phyloP scores from a whole-genome alignment of 352 stramenopile species.

The Globisporangium sylvaticum region DNA sequence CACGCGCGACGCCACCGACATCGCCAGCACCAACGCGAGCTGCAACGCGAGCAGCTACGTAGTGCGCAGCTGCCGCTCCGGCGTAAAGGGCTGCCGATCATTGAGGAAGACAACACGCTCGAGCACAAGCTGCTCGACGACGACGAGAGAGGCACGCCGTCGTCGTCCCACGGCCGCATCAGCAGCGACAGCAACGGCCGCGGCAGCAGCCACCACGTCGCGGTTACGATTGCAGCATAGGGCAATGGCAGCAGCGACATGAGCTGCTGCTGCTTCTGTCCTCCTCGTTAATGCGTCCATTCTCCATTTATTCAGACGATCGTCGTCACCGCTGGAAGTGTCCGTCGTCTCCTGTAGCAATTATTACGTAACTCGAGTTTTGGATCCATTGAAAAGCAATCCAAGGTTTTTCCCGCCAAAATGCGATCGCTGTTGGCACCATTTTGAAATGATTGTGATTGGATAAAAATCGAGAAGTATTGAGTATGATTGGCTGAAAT shows the following conservation, averaged over 20 bases:
- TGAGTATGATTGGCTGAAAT: background rate
- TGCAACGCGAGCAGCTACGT: background rate
- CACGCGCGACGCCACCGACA: constrained; percentile 3
- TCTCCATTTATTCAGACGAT: background rate
- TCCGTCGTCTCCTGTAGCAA: background rate
- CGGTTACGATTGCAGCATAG: constrained; percentile 8
- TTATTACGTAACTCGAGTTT: background rate
- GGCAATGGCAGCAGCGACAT: background rate
- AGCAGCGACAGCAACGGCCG: background rate
- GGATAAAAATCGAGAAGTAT: background rate
- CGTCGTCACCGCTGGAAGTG: background rate
- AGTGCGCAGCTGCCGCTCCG: background rate
- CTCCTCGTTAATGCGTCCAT: background rate
- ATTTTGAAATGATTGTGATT: background rate
- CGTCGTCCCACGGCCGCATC: background rate
- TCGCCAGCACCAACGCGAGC: background rate
- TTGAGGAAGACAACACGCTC: constrained; percentile 17
- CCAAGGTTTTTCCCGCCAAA: background rate
- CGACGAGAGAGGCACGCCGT: background rate
- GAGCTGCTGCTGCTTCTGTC: background rate
- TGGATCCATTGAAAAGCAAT: background rate
- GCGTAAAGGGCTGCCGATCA: constrained; percentile 8
- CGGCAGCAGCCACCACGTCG: background rate
- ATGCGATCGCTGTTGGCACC: background rate
- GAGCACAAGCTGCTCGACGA: constrained; percentile 12